phyloP scores from a whole-genome alignment of 108 stramenopile genomes.

The Mayamaea pseudoterrestris region DNA sequence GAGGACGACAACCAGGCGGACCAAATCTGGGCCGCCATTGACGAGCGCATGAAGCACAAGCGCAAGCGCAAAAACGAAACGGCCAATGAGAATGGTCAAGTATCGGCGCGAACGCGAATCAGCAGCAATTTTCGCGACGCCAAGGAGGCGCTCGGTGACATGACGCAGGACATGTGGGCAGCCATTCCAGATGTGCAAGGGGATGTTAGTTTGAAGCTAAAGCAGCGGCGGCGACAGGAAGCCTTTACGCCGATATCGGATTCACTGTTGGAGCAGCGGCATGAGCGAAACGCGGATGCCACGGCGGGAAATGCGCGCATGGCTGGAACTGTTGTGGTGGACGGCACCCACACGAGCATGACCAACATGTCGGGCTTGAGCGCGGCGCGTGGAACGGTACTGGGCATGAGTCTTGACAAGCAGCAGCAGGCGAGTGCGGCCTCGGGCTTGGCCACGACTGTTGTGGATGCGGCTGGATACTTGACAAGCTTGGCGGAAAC shows the following conservation, averaged over 20 bases:
- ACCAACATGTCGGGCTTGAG: constrained; percentile 64
- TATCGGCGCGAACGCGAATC: constrained; percentile 1
- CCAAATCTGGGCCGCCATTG: constrained; percentile 87
- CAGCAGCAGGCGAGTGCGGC: constrained; percentile 80
- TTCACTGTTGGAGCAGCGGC: constrained; percentile 54
- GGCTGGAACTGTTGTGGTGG: constrained; percentile 13
- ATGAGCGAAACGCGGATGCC: constrained; percentile 28
- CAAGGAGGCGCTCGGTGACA: constrained; percentile 77
- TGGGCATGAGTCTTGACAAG: constrained; percentile 85
- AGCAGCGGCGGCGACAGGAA: constrained; percentile 70
- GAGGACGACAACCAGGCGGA: constrained; percentile 96
- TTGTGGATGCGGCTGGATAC: constrained; percentile 93
- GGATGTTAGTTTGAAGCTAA: constrained; percentile 80
- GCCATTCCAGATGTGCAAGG: constrained; percentile 95
- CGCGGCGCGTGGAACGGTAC: constrained; percentile 81
- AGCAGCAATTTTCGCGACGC: constrained; percentile 92
- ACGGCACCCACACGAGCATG: constrained; percentile 19
- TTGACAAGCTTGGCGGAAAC: constrained; percentile 72
- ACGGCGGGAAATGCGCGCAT: constrained; percentile 23
- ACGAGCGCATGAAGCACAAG: constrained; percentile 85
- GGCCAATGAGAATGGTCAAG: constrained; percentile 8
- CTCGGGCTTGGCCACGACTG: constrained; percentile 86
- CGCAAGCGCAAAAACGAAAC: constrained; percentile 26
- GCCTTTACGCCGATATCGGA: constrained; percentile 89
- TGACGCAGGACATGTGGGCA: constrained; percentile 92